Base-by-base conservation (phyloP, 306 rosid species). In the Lagenaria siceraria region DNA sequence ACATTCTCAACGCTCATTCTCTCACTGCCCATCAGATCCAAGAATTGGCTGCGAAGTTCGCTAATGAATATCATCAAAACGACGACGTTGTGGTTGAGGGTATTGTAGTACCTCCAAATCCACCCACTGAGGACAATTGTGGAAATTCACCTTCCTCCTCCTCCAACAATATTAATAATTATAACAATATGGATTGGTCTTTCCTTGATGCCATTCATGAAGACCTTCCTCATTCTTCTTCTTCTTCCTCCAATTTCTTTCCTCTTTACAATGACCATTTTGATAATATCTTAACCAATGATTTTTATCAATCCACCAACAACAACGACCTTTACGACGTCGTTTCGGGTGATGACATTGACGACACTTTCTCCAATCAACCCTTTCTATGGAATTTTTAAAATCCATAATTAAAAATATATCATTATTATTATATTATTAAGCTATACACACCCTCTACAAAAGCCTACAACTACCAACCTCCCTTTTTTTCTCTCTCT, bases 1-100 rank as follows among this genome's bases (percentile, higher is more conserved):
- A 88, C 0, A 91, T 93, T 31, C 11, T 82, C 1, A 87, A 83
- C 0, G 91, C 92, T 0, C 65, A 82, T 7, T 68, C 87, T 0
- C 84, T 91, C 55, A 78, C 89, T 0, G 84, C 88, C 1, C 10
- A 85, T 0, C 81, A 93, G 63, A 89, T 93, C 60, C 96, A 84
- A 18, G 49, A 76, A 0, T 91, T 84, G 1, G 98, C 96, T 0
- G 81, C 92, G 3, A 74, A 77, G 68, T 93, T 88, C 42, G 97
- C 98, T 0, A 88, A 89, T 27, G 18, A 42, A 0, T 21, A 24
- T 7, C 3, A 40, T 4, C 46, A 19, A 66, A 66, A 19, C 52
- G 52, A 66, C 25, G 51, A 0, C 52, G 51, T 19, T 4, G 43
- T 8, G 8, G 49, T 60, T 54, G 60, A 54, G 24, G 1, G 53